Percentiles rank a stretch among this genome's conserved stretches.
These are phyloP conservation scores for Globomyces pollinis-pini DNA, from an alignment of 192 early-diverging fungal genomes.

Conservation along the genomic window DNA sequence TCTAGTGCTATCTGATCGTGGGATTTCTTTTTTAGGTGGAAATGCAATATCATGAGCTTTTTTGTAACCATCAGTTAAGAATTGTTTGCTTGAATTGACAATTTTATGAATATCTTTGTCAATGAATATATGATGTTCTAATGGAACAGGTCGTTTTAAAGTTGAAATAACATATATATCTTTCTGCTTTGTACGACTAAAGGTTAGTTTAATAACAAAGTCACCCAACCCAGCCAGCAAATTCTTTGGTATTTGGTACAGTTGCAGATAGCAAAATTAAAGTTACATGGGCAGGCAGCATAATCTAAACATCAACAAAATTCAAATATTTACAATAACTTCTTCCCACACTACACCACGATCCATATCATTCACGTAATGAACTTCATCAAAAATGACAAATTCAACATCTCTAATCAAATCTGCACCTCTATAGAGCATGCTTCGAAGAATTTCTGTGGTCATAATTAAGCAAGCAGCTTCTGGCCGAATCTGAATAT, in stretches of 20 bases:
- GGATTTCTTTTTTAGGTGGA: constrained; percentile 50
- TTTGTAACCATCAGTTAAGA: constrained; percentile 58
- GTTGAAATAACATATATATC: constrained; percentile 98
- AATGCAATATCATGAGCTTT: constrained; percentile 64
- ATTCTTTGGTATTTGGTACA: constrained; percentile 95
- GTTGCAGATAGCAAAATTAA: constrained; percentile 95
- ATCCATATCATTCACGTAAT: constrained; percentile 94
- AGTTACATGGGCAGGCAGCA: constrained; percentile 91
- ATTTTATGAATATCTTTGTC: constrained; percentile 81
- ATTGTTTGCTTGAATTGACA: constrained; percentile 69
- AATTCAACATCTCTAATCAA: constrained; percentile 96
- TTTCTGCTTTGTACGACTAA: constrained; percentile 92
- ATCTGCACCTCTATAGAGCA: constrained; percentile 97
- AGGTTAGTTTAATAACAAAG: too few species aligned
- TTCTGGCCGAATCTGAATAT: constrained; percentile 93
- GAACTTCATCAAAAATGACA: constrained; percentile 99
- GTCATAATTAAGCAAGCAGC: constrained; percentile 98
- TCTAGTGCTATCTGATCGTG: constrained; percentile 14
- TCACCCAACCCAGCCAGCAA: constrained; percentile 99
- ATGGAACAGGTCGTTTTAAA: constrained; percentile 81
- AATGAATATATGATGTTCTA: constrained; percentile 90
- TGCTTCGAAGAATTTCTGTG: constrained; percentile 93
- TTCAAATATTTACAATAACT: too few species aligned
- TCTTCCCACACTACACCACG: constrained; percentile 98
- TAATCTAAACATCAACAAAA: too few species aligned